Percentiles rank a stretch among this genome's conserved stretches.
Conservation (phyloP, 768 basidiomycete species). For the Macrolepiota fuliginosa region DNA sequence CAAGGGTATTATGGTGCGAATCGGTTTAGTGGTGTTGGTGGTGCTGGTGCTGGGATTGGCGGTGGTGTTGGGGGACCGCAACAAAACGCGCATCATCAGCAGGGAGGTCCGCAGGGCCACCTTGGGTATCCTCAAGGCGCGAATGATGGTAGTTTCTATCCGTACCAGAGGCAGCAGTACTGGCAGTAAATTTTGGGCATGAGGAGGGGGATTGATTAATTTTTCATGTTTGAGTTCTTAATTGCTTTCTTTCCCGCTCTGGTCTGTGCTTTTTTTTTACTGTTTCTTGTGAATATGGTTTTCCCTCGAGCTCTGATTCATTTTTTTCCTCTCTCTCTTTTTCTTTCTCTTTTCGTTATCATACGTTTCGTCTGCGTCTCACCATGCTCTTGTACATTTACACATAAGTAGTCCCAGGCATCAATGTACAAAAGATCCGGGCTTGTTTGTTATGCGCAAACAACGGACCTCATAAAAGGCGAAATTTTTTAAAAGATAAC, state of each 20-base stretch:
- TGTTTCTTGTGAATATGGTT: slow-evolving; percentile 3
- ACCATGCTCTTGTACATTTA: slow-evolving; percentile 10
- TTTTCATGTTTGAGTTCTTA: neutral
- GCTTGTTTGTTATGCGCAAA: slow-evolving; percentile 12
- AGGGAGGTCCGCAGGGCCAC: slow-evolving; percentile 51
- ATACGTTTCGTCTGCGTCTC: neutral
- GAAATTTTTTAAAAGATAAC: slow-evolving; percentile 20
- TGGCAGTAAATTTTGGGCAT: slow-evolving; percentile 46
- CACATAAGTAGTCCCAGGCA: slow-evolving; percentile 5
- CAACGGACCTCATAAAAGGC: slow-evolving; percentile 17
- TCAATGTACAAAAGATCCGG: slow-evolving; percentile 13
- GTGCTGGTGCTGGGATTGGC: slow-evolving; percentile 30
- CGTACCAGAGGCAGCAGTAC: slow-evolving; percentile 68
- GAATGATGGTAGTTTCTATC: slow-evolving; percentile 68
- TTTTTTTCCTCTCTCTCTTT: neutral
- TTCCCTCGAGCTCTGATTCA: slow-evolving; percentile 8
- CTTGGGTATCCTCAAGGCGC: slow-evolving; percentile 64
- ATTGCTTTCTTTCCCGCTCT: neutral
- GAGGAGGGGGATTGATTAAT: neutral
- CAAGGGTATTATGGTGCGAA: slow-evolving; percentile 49
- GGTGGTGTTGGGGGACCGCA: slow-evolving; percentile 39
- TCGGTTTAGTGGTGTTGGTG: slow-evolving; percentile 38
- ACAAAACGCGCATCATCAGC: slow-evolving; percentile 40
- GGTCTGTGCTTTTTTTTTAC: neutral
- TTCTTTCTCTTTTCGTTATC: slow-evolving; percentile 2